These are phyloP conservation scores for Cladobotryum mycophilum DNA, from an alignment of 2,329 filamentous ascomycete species.

Conservation along the genomic window DNA sequence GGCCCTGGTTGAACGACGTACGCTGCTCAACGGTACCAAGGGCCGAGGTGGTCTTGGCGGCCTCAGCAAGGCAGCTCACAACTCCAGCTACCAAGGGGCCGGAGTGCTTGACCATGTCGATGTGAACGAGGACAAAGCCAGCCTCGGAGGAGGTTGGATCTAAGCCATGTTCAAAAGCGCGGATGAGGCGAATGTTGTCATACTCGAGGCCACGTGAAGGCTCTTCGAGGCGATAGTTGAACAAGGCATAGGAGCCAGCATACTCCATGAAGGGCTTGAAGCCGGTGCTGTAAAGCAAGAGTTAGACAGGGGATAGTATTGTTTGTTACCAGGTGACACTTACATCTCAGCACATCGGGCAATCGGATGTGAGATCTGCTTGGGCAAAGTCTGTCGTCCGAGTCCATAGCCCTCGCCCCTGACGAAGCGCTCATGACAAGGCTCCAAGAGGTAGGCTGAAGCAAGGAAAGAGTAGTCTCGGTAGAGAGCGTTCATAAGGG, in stretches of 20 bases:
- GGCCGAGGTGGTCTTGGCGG: slow-evolving; percentile 22
- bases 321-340: slow-evolving; percentile 32
- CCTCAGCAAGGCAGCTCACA: slow-evolving; percentile 58
- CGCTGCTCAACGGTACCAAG: slow-evolving; percentile 34
- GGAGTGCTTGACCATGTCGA: slow-evolving; percentile 91
- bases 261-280: slow-evolving; percentile 94
- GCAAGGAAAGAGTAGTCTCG: slow-evolving; percentile 88
- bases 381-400: slow-evolving; percentile 66
- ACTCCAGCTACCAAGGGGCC: slow-evolving; percentile 69
- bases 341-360: slow-evolving; percentile 80
- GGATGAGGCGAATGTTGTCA: slow-evolving; percentile 71
- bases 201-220: slow-evolving; percentile 52
- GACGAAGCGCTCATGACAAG: slow-evolving; percentile 70
- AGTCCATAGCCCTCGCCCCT: slow-evolving; percentile 73
- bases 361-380: slow-evolving; percentile 72
- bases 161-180: slow-evolving; percentile 85
- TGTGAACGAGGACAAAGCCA: slow-evolving; percentile 90
- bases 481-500: slow-evolving; percentile 78
- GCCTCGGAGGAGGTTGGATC: slow-evolving; percentile 85
- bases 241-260: slow-evolving; percentile 61
- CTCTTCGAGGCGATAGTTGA: slow-evolving; percentile 58
- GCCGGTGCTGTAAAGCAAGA: slow-evolving; percentile 41
- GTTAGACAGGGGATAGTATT: too few relatives aligned
- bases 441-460: slow-evolving; percentile 84
- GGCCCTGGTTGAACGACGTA: slow-evolving; percentile 55